Evolutionary conservation across 139 green algal species (phyloP).

Genomic region (Ulvella scutata): DNA sequence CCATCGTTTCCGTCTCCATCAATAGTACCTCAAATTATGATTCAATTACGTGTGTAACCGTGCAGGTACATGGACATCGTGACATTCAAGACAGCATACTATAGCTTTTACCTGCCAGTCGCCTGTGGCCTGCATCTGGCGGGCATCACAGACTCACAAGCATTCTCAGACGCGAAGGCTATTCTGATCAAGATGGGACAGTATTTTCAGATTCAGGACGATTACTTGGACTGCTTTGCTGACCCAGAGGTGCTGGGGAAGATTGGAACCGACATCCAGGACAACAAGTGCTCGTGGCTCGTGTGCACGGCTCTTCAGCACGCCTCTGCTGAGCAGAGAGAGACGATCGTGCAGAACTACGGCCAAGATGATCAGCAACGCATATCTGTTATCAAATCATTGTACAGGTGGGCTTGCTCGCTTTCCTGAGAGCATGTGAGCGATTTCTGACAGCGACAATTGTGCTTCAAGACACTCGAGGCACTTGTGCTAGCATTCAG

Average conservation of each 20-base stretch:
- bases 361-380: slow-evolving; percentile 11
- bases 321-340: slow-evolving; percentile 56
- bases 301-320: slow-evolving; percentile 79
- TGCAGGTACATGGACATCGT: slow-evolving; percentile 87
- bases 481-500: background rate
- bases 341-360: slow-evolving; percentile 43
- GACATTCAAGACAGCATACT: slow-evolving; percentile 89
- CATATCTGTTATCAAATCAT: background rate
- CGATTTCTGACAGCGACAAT: background rate
- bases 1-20: too few species aligned
- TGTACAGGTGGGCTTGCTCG: background rate
- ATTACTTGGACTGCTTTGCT: slow-evolving; percentile 93
- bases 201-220: slow-evolving; percentile 97
- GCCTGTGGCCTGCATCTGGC: slow-evolving; percentile 77
- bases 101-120: slow-evolving; percentile 92
- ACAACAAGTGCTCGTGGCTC: slow-evolving; percentile 99
- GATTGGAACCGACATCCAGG: slow-evolving; percentile 92
- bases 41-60: too few species aligned
- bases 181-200: slow-evolving; percentile 81
- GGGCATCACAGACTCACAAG: slow-evolving; percentile 36
- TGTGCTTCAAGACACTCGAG: background rate
- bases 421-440: background rate
- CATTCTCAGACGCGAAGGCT: slow-evolving; percentile 40
- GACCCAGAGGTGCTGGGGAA: slow-evolving; percentile 91
- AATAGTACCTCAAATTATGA: too few species aligned